Evolutionary conservation across 2,329 filamentous ascomycete species (phyloP).

Genomic region (Cladosporium sphaerospermum): DNA sequence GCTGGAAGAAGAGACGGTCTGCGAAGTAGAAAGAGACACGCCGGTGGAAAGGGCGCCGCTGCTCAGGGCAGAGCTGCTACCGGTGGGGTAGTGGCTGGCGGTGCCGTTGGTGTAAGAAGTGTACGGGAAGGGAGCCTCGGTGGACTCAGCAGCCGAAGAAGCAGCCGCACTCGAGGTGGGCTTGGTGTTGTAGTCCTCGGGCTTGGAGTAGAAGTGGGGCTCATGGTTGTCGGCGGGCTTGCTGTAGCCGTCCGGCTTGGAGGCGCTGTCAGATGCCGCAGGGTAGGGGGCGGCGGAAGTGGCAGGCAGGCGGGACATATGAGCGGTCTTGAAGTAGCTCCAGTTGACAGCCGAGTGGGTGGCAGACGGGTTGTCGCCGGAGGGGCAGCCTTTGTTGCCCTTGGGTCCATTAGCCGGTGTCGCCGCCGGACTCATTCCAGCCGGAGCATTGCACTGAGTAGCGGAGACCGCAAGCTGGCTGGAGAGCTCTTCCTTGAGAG

Average conservation of each 20-base stretch:
- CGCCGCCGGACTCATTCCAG: background rate
- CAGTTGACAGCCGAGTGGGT: conserved; percentile 2
- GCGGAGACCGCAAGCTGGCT: conserved; percentile 4
- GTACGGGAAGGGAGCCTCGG: background rate
- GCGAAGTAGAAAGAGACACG: background rate
- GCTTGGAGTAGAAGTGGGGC: background rate
- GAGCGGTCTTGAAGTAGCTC: conserved; percentile 5
- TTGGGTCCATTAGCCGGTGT: background rate
- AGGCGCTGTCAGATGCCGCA: background rate
- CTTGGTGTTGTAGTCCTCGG: background rate
- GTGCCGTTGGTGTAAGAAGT: conserved; percentile 7
- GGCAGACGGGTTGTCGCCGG: conserved; percentile 5
- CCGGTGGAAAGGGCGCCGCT: background rate
- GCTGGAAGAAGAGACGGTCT: background rate
- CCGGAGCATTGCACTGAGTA: conserved; percentile 1
- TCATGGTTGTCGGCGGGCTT: background rate
- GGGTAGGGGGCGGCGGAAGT: background rate
- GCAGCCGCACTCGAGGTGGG: background rate
- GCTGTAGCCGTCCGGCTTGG: background rate
- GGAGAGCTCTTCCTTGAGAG: conserved; percentile 1
- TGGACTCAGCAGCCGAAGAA: background rate
- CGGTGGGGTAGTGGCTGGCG: background rate
- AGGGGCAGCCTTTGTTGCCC: conserved; percentile 1
- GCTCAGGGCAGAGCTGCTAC: background rate
- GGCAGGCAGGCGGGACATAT: conserved; percentile 3